These are phyloP conservation scores for Collybiopsis confluens DNA, from an alignment of 768 basidiomycete genomes.

Conservation along the genomic window DNA sequence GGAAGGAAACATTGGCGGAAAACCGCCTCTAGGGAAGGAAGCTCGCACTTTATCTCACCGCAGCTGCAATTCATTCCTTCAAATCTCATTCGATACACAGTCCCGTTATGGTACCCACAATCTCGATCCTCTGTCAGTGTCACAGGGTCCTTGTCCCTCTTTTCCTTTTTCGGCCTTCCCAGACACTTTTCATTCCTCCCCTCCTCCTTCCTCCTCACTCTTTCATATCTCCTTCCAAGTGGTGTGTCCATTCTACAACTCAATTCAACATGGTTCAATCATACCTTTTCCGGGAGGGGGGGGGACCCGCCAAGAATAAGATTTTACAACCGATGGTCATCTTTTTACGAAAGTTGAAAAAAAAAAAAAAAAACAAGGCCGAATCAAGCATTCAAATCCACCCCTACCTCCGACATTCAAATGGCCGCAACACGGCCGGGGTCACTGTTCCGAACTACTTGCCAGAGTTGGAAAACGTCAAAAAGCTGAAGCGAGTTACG, in stretches of 20 bases:
- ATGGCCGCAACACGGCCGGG: background rate
- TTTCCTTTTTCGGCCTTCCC: background rate
- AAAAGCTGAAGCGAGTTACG: too few species aligned
- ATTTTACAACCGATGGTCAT: background rate
- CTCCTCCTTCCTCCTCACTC: background rate
- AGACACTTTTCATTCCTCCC: background rate
- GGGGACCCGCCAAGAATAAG: slow-evolving; percentile 4
- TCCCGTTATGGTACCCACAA: background rate
- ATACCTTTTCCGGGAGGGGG: background rate
- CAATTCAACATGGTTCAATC: slow-evolving; percentile 1
- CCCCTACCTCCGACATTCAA: background rate
- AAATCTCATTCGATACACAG: background rate
- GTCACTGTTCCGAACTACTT: too few species aligned
- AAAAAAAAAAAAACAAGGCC: too few species aligned
- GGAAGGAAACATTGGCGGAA: slow-evolving; percentile 5
- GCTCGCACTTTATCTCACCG: slow-evolving; percentile 3
- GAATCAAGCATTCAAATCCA: too few species aligned
- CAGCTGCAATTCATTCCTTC: background rate
- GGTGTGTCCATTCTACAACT: background rate
- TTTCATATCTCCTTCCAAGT: background rate
- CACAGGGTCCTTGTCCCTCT: background rate
- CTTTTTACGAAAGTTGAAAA: background rate
- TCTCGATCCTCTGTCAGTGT: slow-evolving; percentile 1
- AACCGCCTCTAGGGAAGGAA: background rate
- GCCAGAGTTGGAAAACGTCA: too few species aligned